Evolutionary conservation across 176 grass and related monocot genomes (phyloP).

Genomic region (Saccharum officinarum): DNA sequence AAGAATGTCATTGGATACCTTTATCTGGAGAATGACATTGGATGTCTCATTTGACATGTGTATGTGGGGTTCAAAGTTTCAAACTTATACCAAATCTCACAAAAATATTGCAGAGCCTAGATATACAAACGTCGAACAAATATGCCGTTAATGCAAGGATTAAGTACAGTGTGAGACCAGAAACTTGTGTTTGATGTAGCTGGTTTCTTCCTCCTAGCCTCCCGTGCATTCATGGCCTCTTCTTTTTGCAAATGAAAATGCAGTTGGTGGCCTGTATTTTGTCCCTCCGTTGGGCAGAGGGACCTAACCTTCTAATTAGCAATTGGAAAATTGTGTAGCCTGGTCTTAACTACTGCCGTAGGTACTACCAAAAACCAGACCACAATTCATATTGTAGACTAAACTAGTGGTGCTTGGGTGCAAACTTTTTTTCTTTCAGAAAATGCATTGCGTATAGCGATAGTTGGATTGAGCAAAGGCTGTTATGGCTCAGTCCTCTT

Average conservation of each 20-base stretch:
- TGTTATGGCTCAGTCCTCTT: too few species aligned
- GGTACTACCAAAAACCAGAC: background rate
- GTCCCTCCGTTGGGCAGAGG: conserved; percentile 9
- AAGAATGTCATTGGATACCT: background rate
- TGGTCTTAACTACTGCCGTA: conserved; percentile 10
- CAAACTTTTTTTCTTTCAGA: background rate
- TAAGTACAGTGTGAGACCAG: background rate
- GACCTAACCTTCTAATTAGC: background rate
- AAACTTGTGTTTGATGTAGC: background rate
- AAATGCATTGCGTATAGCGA: background rate
- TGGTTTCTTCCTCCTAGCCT: conserved; percentile 1
- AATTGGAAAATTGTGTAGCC: background rate
- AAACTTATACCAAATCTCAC: background rate
- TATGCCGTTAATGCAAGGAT: background rate
- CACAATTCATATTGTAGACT: background rate
- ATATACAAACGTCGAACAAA: background rate
- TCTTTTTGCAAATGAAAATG: too few species aligned
- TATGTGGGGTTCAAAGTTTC: background rate
- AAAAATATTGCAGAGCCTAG: background rate
- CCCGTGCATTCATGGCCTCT: background rate
- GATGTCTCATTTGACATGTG: background rate
- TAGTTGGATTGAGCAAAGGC: background rate
- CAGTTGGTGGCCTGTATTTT: background rate
- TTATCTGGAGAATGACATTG: background rate
- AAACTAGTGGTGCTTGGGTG: background rate